phyloP scores from a whole-genome alignment of 2,329 filamentous ascomycete genomes.

The Hortaea werneckii region DNA sequence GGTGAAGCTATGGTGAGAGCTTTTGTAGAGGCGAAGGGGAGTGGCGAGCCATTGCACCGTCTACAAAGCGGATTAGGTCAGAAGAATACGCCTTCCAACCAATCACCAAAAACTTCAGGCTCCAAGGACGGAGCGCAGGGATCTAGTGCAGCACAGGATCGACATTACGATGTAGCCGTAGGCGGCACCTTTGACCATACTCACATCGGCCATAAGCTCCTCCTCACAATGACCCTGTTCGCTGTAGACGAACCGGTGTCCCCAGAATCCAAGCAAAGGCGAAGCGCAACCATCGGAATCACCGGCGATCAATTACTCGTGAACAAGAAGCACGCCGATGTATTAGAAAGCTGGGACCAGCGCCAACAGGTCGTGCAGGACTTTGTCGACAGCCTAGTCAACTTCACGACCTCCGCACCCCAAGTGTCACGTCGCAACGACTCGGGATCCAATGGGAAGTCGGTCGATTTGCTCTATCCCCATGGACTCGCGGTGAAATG shows the following conservation, averaged over 20 bases:
- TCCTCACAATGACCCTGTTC: slow-evolving; percentile 77
- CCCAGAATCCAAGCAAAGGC: slow-evolving; percentile 25
- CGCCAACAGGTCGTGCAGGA: slow-evolving; percentile 59
- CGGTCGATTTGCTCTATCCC: slow-evolving; percentile 49
- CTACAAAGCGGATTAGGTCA: slow-evolving; percentile 19
- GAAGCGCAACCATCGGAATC: slow-evolving; percentile 69
- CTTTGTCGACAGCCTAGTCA: slow-evolving; percentile 56
- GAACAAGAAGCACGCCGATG: slow-evolving; percentile 79
- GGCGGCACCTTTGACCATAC: slow-evolving; percentile 96
- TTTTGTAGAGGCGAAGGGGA: slow-evolving; percentile 28
- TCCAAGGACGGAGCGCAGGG: background rate
- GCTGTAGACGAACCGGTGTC: slow-evolving; percentile 44
- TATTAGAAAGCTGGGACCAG: slow-evolving; percentile 68
- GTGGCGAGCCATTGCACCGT: slow-evolving; percentile 22
- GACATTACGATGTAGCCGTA: slow-evolving; percentile 55
- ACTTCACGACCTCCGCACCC: slow-evolving; percentile 37
- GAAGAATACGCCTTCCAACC: slow-evolving; percentile 1
- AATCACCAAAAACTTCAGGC: background rate
- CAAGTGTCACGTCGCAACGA: slow-evolving; percentile 33
- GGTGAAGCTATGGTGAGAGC: slow-evolving; percentile 49
- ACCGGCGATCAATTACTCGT: slow-evolving; percentile 77
- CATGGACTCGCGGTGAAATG: slow-evolving; percentile 61
- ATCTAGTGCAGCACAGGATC: background rate
- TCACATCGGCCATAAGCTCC: slow-evolving; percentile 89
- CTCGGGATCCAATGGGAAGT: slow-evolving; percentile 40